Conservation (phyloP, 192 early-diverging fungal genomes). For the Geosiphon pyriformis region DNA sequence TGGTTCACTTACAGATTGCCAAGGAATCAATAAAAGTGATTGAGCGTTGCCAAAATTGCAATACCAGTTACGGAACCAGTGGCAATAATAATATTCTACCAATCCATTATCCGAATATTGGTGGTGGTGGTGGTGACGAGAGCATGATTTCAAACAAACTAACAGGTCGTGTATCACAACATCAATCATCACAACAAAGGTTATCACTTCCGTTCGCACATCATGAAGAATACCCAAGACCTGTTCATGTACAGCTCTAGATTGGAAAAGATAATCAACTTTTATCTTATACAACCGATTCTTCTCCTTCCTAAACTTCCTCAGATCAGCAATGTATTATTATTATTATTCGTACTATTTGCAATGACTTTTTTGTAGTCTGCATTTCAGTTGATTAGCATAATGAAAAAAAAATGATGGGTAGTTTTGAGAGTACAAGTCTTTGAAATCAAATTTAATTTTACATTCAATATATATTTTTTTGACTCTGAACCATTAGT, state of each 20-base stretch:
- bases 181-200: not conserved
- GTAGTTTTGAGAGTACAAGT: no score
- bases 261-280: no score
- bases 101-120: not conserved
- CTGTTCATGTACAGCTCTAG: not conserved
- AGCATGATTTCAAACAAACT: not conserved
- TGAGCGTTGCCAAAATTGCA: conserved; percentile 14
- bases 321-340: no score
- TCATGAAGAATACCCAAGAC: not conserved
- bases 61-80: not conserved
- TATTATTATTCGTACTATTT: no score
- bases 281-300: no score
- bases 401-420: no score
- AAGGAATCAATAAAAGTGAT: conserved; percentile 20
- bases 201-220: not conserved
- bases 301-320: no score
- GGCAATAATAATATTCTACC: conserved; percentile 2
- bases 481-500: no score
- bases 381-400: no score
- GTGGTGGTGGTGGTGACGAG: not conserved
- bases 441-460: no score
- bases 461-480: no score
- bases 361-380: no score
- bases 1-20: conserved; percentile 14
- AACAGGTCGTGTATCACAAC: not conserved